Conservation (phyloP, 2,329 filamentous ascomycete species). For the Diaporthe ilicicola region DNA sequence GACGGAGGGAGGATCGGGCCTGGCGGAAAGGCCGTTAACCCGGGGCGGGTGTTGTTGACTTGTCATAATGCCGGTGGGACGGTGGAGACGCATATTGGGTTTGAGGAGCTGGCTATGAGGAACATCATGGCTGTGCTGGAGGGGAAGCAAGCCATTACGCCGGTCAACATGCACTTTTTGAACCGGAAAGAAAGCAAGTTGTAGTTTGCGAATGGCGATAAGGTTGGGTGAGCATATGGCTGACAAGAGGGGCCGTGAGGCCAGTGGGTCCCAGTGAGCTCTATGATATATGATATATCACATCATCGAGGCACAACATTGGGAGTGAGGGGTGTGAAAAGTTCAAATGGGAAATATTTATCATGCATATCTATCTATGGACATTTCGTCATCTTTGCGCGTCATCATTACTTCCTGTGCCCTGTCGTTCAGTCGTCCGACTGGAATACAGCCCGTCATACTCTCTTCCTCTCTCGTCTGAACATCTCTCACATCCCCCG, state of each 20-base stretch:
- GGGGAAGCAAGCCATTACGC: conserved; percentile 61
- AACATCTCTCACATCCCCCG: conserved; percentile 8
- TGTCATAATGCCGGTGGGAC: conserved; percentile 75
- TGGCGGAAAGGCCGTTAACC: conserved; percentile 10
- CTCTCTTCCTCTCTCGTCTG: not conserved
- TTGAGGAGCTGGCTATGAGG: conserved; percentile 72
- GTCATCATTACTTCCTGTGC: not conserved
- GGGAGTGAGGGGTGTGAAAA: not conserved
- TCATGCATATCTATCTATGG: conserved; percentile 14
- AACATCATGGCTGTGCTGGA: conserved; percentile 69
- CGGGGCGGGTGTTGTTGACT: conserved; percentile 64
- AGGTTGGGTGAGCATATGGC: not conserved
- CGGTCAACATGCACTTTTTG: conserved; percentile 69
- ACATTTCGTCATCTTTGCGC: not conserved
- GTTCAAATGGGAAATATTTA: not conserved
- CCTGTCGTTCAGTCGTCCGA: not conserved
- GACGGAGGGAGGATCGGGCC: not conserved
- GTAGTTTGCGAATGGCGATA: not conserved
- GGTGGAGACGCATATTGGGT: conserved; percentile 71
- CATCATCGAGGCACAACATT: not conserved
- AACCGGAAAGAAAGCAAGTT: conserved; percentile 35
- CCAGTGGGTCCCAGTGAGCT: not conserved
- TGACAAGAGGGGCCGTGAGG: not conserved
- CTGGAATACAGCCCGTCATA: not conserved
- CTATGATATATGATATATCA: not conserved